Conservation (phyloP, 2,329 filamentous ascomycete genomes). For the Neodidymelliopsis sp. region DNA sequence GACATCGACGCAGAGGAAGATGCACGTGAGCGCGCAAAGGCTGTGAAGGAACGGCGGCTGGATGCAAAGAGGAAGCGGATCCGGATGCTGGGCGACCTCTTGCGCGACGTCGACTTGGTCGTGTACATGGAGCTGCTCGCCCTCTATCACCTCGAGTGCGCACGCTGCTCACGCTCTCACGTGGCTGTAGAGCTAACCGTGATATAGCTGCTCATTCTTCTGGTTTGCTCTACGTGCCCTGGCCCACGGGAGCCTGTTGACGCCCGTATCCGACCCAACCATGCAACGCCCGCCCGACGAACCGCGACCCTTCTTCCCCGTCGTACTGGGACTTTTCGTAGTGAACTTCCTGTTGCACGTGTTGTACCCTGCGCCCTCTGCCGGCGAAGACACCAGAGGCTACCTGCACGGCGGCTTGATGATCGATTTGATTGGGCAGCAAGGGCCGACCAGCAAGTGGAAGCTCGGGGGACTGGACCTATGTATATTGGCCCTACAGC, state of each 20-base stretch:
- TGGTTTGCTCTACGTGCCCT: slow-evolving; percentile 63
- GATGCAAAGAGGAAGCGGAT: slow-evolving; percentile 49
- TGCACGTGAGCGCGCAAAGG: slow-evolving; percentile 28
- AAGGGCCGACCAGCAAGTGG: slow-evolving; percentile 62
- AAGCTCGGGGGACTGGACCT: slow-evolving; percentile 62
- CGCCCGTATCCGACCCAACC: slow-evolving; percentile 61
- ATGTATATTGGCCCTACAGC: slow-evolving; percentile 62
- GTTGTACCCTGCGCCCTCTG: slow-evolving; percentile 49
- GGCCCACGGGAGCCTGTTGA: slow-evolving; percentile 65
- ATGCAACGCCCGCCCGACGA: slow-evolving; percentile 57
- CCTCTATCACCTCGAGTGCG: slow-evolving; percentile 70
- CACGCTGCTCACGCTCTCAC: slow-evolving; percentile 11
- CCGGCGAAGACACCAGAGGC: slow-evolving; percentile 57
- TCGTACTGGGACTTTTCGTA: slow-evolving; percentile 62
- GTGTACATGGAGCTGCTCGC: slow-evolving; percentile 68
- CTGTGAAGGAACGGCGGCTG: slow-evolving; percentile 34
- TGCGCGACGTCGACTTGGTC: slow-evolving; percentile 65
- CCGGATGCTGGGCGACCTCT: slow-evolving; percentile 60
- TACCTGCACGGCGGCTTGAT: slow-evolving; percentile 69
- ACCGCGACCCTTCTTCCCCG: slow-evolving; percentile 61
- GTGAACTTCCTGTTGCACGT: slow-evolving; percentile 64
- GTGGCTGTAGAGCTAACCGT: slow-evolving; percentile 10
- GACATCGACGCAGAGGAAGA: slow-evolving; percentile 30
- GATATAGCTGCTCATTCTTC: slow-evolving; percentile 63
- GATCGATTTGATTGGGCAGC: slow-evolving; percentile 71